A percentile compares a stretch with the other conserved stretches of the same genome.
phyloP scores from a whole-genome alignment of 352 stramenopile genomes.

The Phytophthora pisi region DNA sequence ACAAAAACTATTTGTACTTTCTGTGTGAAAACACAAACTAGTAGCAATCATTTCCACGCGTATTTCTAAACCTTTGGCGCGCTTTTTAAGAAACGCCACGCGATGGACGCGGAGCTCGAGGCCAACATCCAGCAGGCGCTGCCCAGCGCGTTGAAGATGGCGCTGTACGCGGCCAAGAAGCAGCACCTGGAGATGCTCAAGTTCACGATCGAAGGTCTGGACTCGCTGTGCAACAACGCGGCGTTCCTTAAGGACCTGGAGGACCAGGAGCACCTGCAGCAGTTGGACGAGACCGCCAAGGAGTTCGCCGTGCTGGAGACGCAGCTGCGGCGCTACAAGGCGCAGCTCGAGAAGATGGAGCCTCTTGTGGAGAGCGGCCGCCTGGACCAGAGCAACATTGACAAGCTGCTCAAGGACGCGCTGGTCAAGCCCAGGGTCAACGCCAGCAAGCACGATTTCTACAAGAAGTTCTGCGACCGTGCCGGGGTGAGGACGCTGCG shows the following conservation, averaged over 20 bases:
- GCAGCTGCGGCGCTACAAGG: slow-evolving; percentile 71
- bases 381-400: slow-evolving; percentile 58
- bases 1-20: slow-evolving; percentile 3
- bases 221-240: slow-evolving; percentile 71
- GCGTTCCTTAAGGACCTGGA: slow-evolving; percentile 68
- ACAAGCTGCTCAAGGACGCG: slow-evolving; percentile 64
- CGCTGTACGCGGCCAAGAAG: slow-evolving; percentile 75
- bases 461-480: slow-evolving; percentile 80
- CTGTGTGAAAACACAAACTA: background rate
- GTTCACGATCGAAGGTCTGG: slow-evolving; percentile 69
- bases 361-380: slow-evolving; percentile 51
- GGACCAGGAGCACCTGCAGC: slow-evolving; percentile 55
- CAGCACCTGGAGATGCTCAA: slow-evolving; percentile 80
- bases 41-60: slow-evolving; percentile 1
- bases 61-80: slow-evolving; percentile 22
- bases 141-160: slow-evolving; percentile 77
- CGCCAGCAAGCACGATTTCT: slow-evolving; percentile 64
- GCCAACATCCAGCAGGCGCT: slow-evolving; percentile 63
- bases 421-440: slow-evolving; percentile 66
- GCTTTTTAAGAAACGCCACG: slow-evolving; percentile 21
- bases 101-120: slow-evolving; percentile 67
- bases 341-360: slow-evolving; percentile 72
- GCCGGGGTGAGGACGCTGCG: slow-evolving; percentile 53
- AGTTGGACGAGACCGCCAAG: slow-evolving; percentile 71
- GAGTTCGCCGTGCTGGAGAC: slow-evolving; percentile 70